Evolutionary conservation across 305 asterid genomes (phyloP), one percentile per base, ranked within the genome.

Genomic region (Coffea humblotiana): DNA sequence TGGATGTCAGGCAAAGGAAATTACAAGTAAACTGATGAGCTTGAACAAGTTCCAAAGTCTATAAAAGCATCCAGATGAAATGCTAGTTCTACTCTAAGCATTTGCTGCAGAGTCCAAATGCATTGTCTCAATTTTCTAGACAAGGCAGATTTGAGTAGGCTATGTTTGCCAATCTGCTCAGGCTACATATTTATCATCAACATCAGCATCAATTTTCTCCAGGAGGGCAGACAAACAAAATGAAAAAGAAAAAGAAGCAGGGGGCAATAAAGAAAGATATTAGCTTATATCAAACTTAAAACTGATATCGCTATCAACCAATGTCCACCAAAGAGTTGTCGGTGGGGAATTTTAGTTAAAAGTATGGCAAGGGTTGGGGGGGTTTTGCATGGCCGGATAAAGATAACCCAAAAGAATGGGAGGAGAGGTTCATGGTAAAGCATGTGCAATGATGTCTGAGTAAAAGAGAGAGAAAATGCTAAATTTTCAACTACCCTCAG

Each of bases 141-240:
- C 3, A 8, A 29, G 9, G 71, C 29, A 32, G 35, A 15, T 52
- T 54, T 64, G 18, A 65, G 32, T 16, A 29, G 43, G 73, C 65
- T 43, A 21, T 15, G 29, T 1, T 11, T 47, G 25, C 60, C 37
- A 66, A 43, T 18, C 73, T 23, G 61, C 43, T 25, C 37, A 23
- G 58, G 49, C 35, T 37, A 61, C 23, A 60, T 21, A 79, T 25
- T 52, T 78, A 32, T 58, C 77, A 71, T 15, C 72, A 71, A 35
- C n/a, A 43, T 27, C 77, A 3, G 14, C 32, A 63, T 58, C 72
- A 71, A 15, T 29, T 56, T 19, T 72, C 27, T 74, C 68, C 68
- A 52, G 51, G 45, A 48, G 35, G 47, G 65, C 37, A 32, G 47
- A 18, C 8, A 56, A 60, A 61, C 12, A 75, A 19, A n/a, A n/a